Evolutionary conservation across 2,329 filamentous ascomycete genomes (phyloP), one percentile per base, ranked within the genome.

Genomic region (Fusarium citri): DNA sequence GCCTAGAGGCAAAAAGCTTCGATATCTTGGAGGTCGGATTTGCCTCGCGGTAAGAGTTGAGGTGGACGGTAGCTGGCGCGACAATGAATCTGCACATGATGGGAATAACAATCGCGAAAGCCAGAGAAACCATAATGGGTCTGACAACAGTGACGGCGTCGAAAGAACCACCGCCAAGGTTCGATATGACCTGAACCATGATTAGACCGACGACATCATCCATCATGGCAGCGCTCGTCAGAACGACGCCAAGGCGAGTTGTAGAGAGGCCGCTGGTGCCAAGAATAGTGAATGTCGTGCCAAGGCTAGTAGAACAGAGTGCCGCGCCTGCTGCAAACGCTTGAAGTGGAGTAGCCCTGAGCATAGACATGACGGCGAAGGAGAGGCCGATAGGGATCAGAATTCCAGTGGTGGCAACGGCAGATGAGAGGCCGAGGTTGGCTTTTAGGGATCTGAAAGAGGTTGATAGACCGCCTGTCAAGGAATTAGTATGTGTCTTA

Each of bases 181-280:
- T 90, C 0, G 90, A 87, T 23, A 96, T 90, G 47, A 95, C 86
- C 69, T 93, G 88, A 1, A 94, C 90, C 87, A 95, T 91, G 10
- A 94, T 87, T 12, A 95, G 80, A 0, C 92, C 92, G 3, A 92
- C 86, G 0, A 95, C 89, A 79, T 96, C 92, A 75, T 96, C 93
- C 80, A 96, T 87, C 87, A 96, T 92, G 1, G 92, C 93, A 2
- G 92, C 92, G 62, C 87, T 90, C 4, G 88, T 87, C 1, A 94
- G 83, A 0, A 96, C 87, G 80, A 88, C 59, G 81, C 93, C 85
- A 8, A 87, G 75, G 10, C 84, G 79, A 3, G 83, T 83, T 2
- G 77, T 69, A 3, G 76, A 76, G 6, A 85, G 78, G 0, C 83
- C 83, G 23, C 82, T 84, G 1, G 81, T 76, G 15, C 79, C 75